phyloP scores from a whole-genome alignment of 2,329 filamentous ascomycete species.

The Ophiostoma sp. region DNA sequence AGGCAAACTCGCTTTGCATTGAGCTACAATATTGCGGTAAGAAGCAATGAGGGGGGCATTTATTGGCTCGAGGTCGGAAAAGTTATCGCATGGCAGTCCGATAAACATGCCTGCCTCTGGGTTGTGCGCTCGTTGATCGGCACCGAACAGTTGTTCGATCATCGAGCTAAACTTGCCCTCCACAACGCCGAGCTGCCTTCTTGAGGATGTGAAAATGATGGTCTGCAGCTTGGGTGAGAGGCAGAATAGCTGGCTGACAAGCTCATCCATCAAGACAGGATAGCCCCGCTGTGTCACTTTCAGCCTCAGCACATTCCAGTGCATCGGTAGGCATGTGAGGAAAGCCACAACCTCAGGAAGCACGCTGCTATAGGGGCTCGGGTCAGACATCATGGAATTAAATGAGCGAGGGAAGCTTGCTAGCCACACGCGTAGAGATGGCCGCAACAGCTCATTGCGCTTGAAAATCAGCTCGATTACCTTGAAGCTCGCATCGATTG shows the following conservation, averaged over 20 bases:
- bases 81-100: not conserved
- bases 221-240: constrained; percentile 31
- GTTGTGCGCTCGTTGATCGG: not conserved
- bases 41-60: not conserved
- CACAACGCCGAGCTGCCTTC: constrained; percentile 29
- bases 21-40: not conserved
- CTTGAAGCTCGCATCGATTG: not conserved
- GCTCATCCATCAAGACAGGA: constrained; percentile 35
- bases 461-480: not conserved
- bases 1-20: not conserved
- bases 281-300: constrained; percentile 26
- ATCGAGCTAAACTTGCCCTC: too few species aligned
- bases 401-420: constrained; percentile 35
- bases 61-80: not conserved
- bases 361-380: not conserved
- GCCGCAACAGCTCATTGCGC: not conserved
- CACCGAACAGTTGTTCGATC: not conserved
- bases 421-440: constrained; percentile 26
- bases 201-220: constrained; percentile 31
- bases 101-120: not conserved
- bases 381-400: not conserved
- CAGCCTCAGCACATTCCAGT: constrained; percentile 21
- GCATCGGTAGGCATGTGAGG: not conserved
- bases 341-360: not conserved
- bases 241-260: constrained; percentile 32